A percentile compares a stretch with the other conserved stretches of the same genome.
These are phyloP conservation scores for Gossypium arboreum DNA, from an alignment of 345 rosid species.

Conservation along the genomic window DNA sequence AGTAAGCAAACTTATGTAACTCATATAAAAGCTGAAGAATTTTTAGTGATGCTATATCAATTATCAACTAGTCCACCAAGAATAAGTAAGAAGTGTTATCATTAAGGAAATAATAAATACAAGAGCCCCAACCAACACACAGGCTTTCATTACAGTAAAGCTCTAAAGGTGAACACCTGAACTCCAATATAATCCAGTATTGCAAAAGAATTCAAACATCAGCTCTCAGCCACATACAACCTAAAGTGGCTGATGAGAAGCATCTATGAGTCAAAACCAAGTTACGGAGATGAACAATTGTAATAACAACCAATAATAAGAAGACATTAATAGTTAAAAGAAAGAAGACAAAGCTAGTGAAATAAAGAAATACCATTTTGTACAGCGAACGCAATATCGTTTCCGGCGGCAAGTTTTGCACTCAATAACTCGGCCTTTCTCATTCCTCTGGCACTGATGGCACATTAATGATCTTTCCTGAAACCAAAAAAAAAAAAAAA, in stretches of 20 bases:
- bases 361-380: conserved; percentile 36
- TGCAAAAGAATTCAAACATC: too few relatives aligned
- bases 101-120: neutral
- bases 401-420: conserved; percentile 37
- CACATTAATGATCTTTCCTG: conserved; percentile 30
- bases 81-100: neutral
- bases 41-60: neutral
- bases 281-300: too few relatives aligned
- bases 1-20: neutral
- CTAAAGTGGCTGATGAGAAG: too few relatives aligned
- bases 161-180: too few relatives aligned
- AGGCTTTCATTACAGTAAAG: neutral
- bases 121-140: neutral
- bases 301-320: too few relatives aligned
- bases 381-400: conserved; percentile 47
- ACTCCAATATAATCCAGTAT: too few relatives aligned
- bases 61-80: neutral
- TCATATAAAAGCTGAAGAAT: neutral
- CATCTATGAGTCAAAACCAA: too few relatives aligned
- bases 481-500: neutral
- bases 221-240: too few relatives aligned
- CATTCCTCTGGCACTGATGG: conserved; percentile 59
- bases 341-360: neutral
- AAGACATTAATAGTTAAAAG: neutral
- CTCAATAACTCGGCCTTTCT: conserved; percentile 38